Base-by-base conservation (phyloP, 2,329 filamentous ascomycete genomes). In the Colletotrichum sojae region DNA sequence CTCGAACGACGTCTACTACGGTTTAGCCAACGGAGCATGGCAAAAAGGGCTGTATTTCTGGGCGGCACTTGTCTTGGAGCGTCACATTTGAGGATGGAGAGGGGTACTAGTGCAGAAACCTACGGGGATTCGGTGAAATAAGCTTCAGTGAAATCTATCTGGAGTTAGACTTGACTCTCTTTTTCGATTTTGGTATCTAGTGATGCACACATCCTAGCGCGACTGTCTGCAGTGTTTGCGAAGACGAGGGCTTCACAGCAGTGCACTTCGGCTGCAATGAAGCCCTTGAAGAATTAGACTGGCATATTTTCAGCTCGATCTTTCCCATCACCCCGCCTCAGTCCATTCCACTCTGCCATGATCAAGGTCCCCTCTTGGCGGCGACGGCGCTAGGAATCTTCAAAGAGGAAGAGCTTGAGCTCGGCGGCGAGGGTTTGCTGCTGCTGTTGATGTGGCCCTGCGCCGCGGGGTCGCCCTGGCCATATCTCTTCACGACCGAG, bases 401-500 rank as follows among this genome's bases (percentile, higher is more conserved):
- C 6, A 6, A 13, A 45, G 18, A 56, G 5, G 36, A 58, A 0
- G 56, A 31, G 13, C 18, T 31, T 8, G 67, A 40, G 25, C 27
- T 20, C 9, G 55, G 18, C 27, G 67, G 51, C 25, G 25, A 6
- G 10, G 52, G n/a, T 22, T 43, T 67, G 25, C 43, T 25, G 39
- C 55, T 61, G 25, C 43, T 25, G 39, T 55, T 60, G 36, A 53
- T 52, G 22, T 53, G 55, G n/a, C 66, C 63, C 43, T 66, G 63
- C 36, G 22, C 52, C 27, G 46, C 49, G 20, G 56, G 56, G 13
- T 48, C 18, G 20, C 63, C 63, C 27, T 65, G 63, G 20, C 55
- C 51, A 39, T 67, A 66, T 48, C 62, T 67, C 67, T 69, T 45
- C 12, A 9, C 10, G 15, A 25, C 5, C 8, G 10, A n/a, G 16